Evolutionary conservation across 2,329 filamentous ascomycete genomes (phyloP).

Genomic region (Paecilomyces sp.): DNA sequence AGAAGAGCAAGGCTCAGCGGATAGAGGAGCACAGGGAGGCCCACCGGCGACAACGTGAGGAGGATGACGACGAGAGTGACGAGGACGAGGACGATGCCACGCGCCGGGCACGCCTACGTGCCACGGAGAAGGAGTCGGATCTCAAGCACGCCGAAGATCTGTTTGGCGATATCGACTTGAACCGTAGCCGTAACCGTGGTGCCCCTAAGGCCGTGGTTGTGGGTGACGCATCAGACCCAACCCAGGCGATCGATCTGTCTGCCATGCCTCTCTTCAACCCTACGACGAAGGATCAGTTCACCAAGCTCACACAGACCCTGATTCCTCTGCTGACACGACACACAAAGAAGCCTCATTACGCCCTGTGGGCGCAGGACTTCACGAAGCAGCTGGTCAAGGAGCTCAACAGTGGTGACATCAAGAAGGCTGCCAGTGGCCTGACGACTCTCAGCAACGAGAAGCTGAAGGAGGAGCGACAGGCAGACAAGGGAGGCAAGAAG

Average conservation of each 20-base stretch:
- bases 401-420: conserved; percentile 85
- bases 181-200: conserved; percentile 64
- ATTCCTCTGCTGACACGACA: conserved; percentile 68
- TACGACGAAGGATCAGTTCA: conserved; percentile 77
- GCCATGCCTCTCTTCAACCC: conserved; percentile 82
- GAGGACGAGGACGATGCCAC: conserved; percentile 69
- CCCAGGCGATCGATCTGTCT: conserved; percentile 72
- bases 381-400: conserved; percentile 80
- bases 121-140: conserved; percentile 80
- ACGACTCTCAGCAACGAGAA: conserved; percentile 95
- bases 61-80: conserved; percentile 48
- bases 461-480: conserved; percentile 95
- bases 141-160: conserved; percentile 85
- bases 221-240: conserved; percentile 65
- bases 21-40: conserved; percentile 70
- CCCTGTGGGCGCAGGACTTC: conserved; percentile 86
- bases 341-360: conserved; percentile 83
- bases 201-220: conserved; percentile 58
- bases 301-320: conserved; percentile 69
- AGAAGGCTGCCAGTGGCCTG: conserved; percentile 82
- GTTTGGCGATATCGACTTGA: conserved; percentile 68
- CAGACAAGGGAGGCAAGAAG: conserved; percentile 95
- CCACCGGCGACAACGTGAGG: conserved; percentile 52
- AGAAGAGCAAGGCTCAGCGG: conserved; percentile 82
- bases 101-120: conserved; percentile 65